Evolutionary conservation across 805 yeast species (phyloP), one percentile per base, ranked within the genome.

Genomic region (Myxozyma lipomycoides): DNA sequence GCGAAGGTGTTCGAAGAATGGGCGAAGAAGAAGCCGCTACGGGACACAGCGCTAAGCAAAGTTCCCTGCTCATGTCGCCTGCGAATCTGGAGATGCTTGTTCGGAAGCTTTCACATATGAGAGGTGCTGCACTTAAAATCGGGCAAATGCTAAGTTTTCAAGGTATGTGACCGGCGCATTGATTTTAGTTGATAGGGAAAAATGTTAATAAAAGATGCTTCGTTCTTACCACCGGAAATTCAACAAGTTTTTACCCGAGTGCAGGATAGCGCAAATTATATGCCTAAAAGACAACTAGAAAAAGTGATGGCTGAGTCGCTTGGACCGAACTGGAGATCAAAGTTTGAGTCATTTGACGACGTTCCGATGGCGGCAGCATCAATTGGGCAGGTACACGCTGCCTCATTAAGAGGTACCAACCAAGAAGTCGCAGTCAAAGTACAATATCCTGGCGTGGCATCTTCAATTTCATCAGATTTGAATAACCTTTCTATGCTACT

Each of bases 131-230:
- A 2, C 74, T 93, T 64, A 93, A 93, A 64, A 78, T 93, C 49
- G 98, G 98, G n/a, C 98, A 93, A 70, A 80, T 93, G 84, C 72
- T 93, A 68, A 87, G 96, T 1, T 91, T 93, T 67, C 98, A 93
- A 69, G 61, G 58, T 53, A 22, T n/a, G 17, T 28, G 24, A 7
- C 17, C 3, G 19, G 10, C 18, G 23, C 40, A 37, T 9, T 17
- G 24, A 4, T 3, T 28, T 9, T 15, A 28, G 15, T 9, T 9
- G 7, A 19, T 10, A 15, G 1, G 10, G 12, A 5, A 15, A 19
- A 22, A 45, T 24, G 17, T 28, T 21, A 3, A 12, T 22, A 19
- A 28, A 28, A 52, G 58, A 53, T 28, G 25, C 58, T 23, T 40
- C 55, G 18, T 50, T 53, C 26, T 40, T 53, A 22, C 98, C 98